Percentiles rank a stretch among this genome's conserved stretches.
Conservation (phyloP, 495 filamentous ascomycete genomes). For the Tuber indicum region DNA sequence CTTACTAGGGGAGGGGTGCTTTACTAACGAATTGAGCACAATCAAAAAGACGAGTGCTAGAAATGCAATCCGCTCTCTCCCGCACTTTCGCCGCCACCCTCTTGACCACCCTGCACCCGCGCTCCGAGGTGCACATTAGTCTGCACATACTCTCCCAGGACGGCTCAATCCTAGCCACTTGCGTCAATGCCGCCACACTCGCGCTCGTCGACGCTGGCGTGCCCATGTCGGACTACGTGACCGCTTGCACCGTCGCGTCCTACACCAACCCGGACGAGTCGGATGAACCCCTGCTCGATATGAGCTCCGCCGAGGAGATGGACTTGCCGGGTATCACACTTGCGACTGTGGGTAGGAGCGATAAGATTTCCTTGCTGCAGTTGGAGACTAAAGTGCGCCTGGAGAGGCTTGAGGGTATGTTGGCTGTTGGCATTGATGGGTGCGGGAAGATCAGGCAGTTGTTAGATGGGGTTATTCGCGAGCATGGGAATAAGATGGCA, state of each 20-base stretch:
- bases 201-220: conserved; percentile 91
- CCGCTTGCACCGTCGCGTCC: conserved; percentile 79
- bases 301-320: conserved; percentile 78
- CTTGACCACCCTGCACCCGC: conserved; percentile 81
- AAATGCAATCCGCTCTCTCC: conserved; percentile 70
- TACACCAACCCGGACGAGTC: conserved; percentile 58
- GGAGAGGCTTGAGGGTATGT: conserved; percentile 76
- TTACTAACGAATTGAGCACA: background rate
- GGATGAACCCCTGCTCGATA: conserved; percentile 83
- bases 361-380: conserved; percentile 69
- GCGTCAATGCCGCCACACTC: conserved; percentile 85
- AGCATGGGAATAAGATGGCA: conserved; percentile 59
- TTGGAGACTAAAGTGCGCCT: conserved; percentile 79
- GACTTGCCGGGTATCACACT: conserved; percentile 86
- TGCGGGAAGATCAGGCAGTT: conserved; percentile 79
- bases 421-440: conserved; percentile 84
- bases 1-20: background rate
- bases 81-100: conserved; percentile 65
- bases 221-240: conserved; percentile 84
- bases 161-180: conserved; percentile 80
- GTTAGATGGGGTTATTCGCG: conserved; percentile 61
- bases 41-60: conserved; percentile 59
- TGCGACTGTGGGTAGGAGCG: conserved; percentile 63
- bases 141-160: conserved; percentile 86
- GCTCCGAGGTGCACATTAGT: conserved; percentile 72